Percentiles rank a stretch among this genome's conserved stretches.
These are phyloP conservation scores for Panaeolus papilionaceus DNA, from an alignment of 768 basidiomycete species.

Conservation along the genomic window DNA sequence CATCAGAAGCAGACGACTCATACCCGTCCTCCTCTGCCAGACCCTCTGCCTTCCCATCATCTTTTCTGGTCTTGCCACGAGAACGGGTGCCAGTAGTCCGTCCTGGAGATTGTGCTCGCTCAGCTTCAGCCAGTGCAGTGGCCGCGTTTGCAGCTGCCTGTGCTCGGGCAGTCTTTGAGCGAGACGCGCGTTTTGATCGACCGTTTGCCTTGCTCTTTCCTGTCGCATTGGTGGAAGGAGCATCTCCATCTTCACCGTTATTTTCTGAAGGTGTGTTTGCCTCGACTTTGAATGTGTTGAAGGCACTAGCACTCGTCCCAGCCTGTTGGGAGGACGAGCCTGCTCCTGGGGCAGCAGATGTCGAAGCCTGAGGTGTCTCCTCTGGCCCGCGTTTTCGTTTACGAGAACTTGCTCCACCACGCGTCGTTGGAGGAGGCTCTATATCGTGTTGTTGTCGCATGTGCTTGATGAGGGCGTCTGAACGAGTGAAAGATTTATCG, in stretches of 20 bases:
- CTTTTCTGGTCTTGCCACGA: constrained; percentile 21
- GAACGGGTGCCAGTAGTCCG: neutral
- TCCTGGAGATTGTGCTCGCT: constrained; percentile 23
- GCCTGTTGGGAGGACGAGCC: constrained; percentile 32
- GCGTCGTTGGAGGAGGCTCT: constrained; percentile 72
- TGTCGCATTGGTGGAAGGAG: constrained; percentile 23
- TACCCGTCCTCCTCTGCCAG: constrained; percentile 47
- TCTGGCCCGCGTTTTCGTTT: constrained; percentile 72
- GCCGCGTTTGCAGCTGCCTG: constrained; percentile 25
- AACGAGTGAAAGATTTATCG: constrained; percentile 94
- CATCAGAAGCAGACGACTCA: constrained; percentile 45
- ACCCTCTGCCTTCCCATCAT: constrained; percentile 19
- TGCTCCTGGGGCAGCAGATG: constrained; percentile 29
- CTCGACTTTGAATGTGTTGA: constrained; percentile 72
- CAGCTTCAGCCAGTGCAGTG: constrained; percentile 1
- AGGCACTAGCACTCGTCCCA: constrained; percentile 38
- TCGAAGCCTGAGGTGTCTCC: constrained; percentile 36
- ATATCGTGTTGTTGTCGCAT: constrained; percentile 89
- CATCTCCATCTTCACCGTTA: constrained; percentile 37
- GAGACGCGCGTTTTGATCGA: constrained; percentile 19
- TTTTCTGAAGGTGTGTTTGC: constrained; percentile 48
- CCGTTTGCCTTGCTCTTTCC: constrained; percentile 26
- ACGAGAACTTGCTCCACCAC: constrained; percentile 73
- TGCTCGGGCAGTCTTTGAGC: constrained; percentile 20
- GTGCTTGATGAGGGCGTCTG: constrained; percentile 92